Evolutionary conservation across 345 rosid genomes (phyloP), one percentile per base, ranked within the genome.

Genomic region (Gossypium stocksii): DNA sequence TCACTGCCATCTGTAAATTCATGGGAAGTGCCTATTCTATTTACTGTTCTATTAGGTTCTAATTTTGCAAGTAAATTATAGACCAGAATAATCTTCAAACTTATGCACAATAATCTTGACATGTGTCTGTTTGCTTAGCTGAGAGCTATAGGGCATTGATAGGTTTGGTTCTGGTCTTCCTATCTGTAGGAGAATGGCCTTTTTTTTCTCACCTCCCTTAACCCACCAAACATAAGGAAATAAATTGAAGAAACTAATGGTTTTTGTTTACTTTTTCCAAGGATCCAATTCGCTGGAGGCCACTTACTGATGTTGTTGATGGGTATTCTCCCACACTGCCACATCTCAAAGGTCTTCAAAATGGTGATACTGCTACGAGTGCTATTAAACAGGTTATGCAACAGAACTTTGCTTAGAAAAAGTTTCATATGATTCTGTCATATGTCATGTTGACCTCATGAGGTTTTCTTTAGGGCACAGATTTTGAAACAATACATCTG

Each of bases 281-380:
- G 98, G 99, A 95, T 84, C 99, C 99, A 70, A 87, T 93, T 59
- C 98, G 99, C 45, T 95, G 99, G 99, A 88, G 77, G 72, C 98
- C 98, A n/a, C 93, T 95, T 57, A 77, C 86, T 1, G 98, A 95
- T 88, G 99, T 95, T 77, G 91, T 87, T 83, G 99, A 95, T 77
- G 99, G 99, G 74, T 95, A 95, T 72, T 95, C 99, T 79, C 86
- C 98, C 54, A 95, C 99, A 46, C 66, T 95, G 68, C 99, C 99
- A 38, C 99, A 95, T 83, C 99, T 95, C 57, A 95, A 93, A 87
- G 99, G 99, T 68, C 99, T 95, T 80, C 96, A 95, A 81, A 95
- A 95, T 77, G 99, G 99, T 12, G 99, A 95, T 77, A 95, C 91
- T 76, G 99, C 99, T 68, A 95, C 99, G 0, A 95, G 99, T 86